These are phyloP conservation scores for Avena insularis DNA, from an alignment of 176 grass and related monocot genomes.

Conservation along the genomic window DNA sequence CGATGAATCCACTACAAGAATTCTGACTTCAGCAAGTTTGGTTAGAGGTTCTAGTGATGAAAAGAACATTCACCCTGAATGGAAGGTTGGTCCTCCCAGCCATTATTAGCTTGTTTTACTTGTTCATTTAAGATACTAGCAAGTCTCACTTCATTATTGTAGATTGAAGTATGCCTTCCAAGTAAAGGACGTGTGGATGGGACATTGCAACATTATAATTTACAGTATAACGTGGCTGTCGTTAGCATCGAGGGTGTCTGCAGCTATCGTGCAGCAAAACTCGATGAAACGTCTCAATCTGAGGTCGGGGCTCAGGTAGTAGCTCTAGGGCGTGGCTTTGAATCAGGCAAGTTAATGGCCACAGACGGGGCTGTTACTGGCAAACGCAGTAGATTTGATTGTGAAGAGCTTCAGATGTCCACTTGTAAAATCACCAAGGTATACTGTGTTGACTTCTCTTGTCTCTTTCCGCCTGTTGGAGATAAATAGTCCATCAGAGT, in stretches of 20 bases:
- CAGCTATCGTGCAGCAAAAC: not conserved
- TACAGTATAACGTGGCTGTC: not conserved
- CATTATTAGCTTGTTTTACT: not conserved
- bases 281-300: not conserved
- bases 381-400: not conserved
- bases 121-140: slow-evolving; percentile 3
- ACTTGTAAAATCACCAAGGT: not conserved
- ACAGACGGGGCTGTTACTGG: not conserved
- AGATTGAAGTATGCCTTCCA: slow-evolving; percentile 7
- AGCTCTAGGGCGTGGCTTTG: not conserved
- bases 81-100: not conserved
- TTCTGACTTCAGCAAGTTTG: slow-evolving; percentile 19
- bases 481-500: not conserved
- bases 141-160: not conserved
- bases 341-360: not conserved
- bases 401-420: not conserved
- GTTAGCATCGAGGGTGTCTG: not conserved
- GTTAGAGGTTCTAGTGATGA: not conserved
- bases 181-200: not conserved
- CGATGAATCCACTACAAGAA: not conserved
- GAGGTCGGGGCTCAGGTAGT: not conserved
- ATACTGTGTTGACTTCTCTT: not conserved
- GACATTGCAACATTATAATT: not conserved
- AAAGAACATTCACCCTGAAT: not conserved
- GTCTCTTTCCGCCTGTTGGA: not conserved